Base-by-base conservation (phyloP, 495 filamentous ascomycete species). In the Aspergillus asperescens region DNA sequence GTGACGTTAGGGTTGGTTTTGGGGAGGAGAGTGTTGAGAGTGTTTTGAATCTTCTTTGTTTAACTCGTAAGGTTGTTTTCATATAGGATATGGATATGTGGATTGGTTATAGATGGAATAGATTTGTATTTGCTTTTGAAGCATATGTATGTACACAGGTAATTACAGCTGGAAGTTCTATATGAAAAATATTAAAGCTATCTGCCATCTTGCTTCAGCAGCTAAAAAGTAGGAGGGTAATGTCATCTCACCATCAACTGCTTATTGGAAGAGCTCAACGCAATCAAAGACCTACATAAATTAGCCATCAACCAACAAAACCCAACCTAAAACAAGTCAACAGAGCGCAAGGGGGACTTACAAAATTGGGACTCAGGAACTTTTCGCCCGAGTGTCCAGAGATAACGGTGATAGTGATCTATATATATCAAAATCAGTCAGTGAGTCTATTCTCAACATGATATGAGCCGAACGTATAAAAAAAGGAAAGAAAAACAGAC, bases 341-440 rank as follows among this genome's bases (percentile, higher is more conserved):
- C 45, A 20, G n/a, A 28, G 15, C 9, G 22, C 19, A 5, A 25
- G 12, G 13, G 42, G 3, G 10, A 74, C 78, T 79, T 60, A 83
- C 81, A 54, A 84, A 69, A 52, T 85, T 85, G 7, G 83, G 82
- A 34, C 70, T 75, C 53, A 86, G 62, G 54, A 75, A 85, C 0
- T 62, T 63, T 23, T 60, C 64, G 1, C 81, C 81, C 13, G 71
- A 73, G 62, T 76, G 84, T 5, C 83, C 83, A 9, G 80, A 83
- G 19, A 77, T 65, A 19, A 78, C 77, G 44, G 56, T 74, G 50
- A 87, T 82, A 2, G 78, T 77, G 19, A 87, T 78, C 67, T 70
- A 48, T 28, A 18, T 9, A 44, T 4, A 5, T 3, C 29, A 35
- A 3, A 16, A 4, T 15, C 3, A 29, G 41, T 28, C 12, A 29